A percentile compares a stretch with the other conserved stretches of the same genome.
phyloP scores from a whole-genome alignment of 495 filamentous ascomycete genomes.

The Peziza echinospora region DNA sequence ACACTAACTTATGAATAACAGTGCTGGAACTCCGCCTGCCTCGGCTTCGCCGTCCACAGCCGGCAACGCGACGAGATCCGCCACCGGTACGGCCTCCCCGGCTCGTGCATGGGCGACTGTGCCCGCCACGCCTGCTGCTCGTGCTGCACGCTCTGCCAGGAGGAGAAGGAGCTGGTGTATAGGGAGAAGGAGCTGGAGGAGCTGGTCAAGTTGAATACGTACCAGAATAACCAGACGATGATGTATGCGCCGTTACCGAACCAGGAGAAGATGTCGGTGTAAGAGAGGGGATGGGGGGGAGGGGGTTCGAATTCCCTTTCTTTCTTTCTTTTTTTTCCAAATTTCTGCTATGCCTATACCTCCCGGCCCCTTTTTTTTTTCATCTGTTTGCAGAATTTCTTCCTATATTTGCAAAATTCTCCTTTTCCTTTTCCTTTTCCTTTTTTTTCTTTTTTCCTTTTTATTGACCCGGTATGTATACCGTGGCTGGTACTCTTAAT shows the following conservation, averaged over 20 bases:
- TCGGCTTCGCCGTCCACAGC: not conserved
- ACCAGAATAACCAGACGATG: conserved; percentile 5
- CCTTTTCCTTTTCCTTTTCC: no score
- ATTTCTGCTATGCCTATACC: no score
- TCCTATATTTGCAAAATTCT: no score
- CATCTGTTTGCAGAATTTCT: no score
- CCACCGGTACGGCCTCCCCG: conserved; percentile 9
- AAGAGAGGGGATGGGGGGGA: no score
- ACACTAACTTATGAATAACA: not conserved
- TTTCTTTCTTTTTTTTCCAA: no score
- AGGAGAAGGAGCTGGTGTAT: conserved; percentile 10
- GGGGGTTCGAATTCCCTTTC: no score
- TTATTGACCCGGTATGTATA: no score
- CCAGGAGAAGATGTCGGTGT: no score
- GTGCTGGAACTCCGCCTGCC: conserved; percentile 1
- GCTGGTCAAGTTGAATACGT: not conserved
- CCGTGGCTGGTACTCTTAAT: no score
- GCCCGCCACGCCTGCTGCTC: conserved; percentile 2
- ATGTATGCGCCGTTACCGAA: conserved; percentile 3
- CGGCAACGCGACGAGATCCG: conserved; percentile 11
- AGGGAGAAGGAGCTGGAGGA: conserved; percentile 4
- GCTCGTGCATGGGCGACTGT: conserved; percentile 3
- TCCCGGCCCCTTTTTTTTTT: no score
- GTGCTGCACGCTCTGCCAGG: conserved; percentile 9
- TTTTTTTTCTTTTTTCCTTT: no score